Percentiles rank a stretch among this genome's conserved stretches.
Evolutionary conservation across 805 yeast genomes (phyloP).

Genomic region (Yarrowia sp.): DNA sequence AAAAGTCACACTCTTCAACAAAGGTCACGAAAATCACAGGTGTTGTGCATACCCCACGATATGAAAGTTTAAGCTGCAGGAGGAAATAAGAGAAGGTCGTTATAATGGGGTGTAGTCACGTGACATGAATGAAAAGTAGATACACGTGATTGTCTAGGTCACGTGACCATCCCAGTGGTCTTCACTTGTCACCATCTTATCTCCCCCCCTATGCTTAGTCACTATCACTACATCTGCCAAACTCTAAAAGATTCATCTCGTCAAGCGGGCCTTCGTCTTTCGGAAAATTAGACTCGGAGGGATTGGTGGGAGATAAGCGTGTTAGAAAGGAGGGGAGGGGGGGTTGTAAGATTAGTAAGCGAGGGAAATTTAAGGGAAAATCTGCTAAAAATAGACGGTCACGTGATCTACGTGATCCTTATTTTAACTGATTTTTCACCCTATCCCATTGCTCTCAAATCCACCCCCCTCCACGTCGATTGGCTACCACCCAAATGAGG

Average conservation of each 20-base stretch:
- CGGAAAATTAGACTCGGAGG: slow-evolving; percentile 1
- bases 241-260: too few relatives aligned
- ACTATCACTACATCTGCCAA: background rate
- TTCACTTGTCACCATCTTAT: too few relatives aligned
- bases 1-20: too few relatives aligned
- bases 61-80: slow-evolving; percentile 8
- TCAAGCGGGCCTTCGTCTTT: slow-evolving; percentile 11
- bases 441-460: too few relatives aligned
- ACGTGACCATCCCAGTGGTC: too few relatives aligned
- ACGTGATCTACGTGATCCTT: too few relatives aligned
- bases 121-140: background rate
- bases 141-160: too few relatives aligned
- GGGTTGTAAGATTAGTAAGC: background rate
- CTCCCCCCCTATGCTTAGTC: background rate
- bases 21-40: background rate
- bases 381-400: too few relatives aligned
- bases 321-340: background rate
- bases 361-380: background rate
- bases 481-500: too few relatives aligned
- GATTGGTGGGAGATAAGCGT: slow-evolving; percentile 29
- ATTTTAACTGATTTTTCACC: too few relatives aligned
- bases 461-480: too few relatives aligned
- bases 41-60: slow-evolving; percentile 23
- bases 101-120: background rate
- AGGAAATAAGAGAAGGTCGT: too few relatives aligned